A percentile compares a stretch with the other conserved stretches of the same genome.
These are phyloP conservation scores for Penicillium sp. DNA, from an alignment of 2,329 filamentous ascomycete species.

Conservation along the genomic window DNA sequence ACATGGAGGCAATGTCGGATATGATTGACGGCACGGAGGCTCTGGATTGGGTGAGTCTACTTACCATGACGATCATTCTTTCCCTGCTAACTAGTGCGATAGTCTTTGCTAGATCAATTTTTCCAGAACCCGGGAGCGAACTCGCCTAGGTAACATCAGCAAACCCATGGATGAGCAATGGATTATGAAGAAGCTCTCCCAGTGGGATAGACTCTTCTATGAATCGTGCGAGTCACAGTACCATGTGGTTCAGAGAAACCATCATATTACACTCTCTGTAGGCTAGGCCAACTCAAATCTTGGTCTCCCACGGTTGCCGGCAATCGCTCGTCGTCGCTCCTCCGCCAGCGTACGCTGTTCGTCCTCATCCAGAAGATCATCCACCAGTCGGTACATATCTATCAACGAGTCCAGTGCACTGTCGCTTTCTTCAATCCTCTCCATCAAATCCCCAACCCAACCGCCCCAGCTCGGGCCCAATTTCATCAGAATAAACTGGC, in stretches of 20 bases:
- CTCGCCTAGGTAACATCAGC: not conserved
- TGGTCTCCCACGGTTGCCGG: not conserved
- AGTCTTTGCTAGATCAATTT: slow-evolving; percentile 11
- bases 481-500: slow-evolving; percentile 8
- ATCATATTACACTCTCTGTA: too few species aligned
- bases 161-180: not conserved
- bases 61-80: not conserved
- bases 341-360: not conserved
- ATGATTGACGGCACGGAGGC: slow-evolving; percentile 21
- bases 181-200: not conserved
- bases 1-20: slow-evolving; percentile 18
- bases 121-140: slow-evolving; percentile 6
- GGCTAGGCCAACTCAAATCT: not conserved
- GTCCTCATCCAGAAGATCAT: not conserved
- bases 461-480: slow-evolving; percentile 2
- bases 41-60: slow-evolving; percentile 16
- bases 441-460: slow-evolving; percentile 2
- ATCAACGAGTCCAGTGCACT: not conserved
- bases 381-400: not conserved
- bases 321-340: not conserved
- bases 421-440: not conserved
- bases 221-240: not conserved
- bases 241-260: not conserved
- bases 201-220: not conserved
- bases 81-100: not conserved